A percentile compares a stretch with the other conserved stretches of the same genome.
Evolutionary conservation across 768 basidiomycete species (phyloP).

Genomic region (Mrakia hoshinonis): DNA sequence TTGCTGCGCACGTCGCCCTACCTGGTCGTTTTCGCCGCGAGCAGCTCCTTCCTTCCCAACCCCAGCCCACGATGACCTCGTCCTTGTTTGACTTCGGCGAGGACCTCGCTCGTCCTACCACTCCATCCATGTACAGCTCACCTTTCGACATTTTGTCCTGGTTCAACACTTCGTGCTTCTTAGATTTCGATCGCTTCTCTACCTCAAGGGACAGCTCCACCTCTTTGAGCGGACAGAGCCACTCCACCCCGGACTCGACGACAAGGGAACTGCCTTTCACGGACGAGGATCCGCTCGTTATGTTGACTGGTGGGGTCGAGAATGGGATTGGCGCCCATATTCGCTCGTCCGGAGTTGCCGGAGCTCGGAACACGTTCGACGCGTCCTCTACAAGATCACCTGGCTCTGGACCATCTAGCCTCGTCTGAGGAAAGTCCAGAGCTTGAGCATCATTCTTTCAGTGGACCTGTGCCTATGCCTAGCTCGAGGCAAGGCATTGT

Average conservation of each 20-base stretch:
- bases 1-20: too few species aligned
- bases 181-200: background rate
- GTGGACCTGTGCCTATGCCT: too few species aligned
- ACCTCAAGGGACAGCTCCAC: background rate
- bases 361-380: too few species aligned
- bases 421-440: too few species aligned
- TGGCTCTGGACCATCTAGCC: conserved; percentile 8
- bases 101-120: background rate
- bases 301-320: conserved; percentile 4
- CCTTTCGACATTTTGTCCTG: too few species aligned
- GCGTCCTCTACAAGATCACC: too few species aligned
- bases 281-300: conserved; percentile 10
- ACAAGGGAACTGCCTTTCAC: background rate
- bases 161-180: background rate
- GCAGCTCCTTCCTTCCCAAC: too few species aligned
- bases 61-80: too few species aligned
- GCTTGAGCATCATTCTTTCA: background rate
- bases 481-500: too few species aligned
- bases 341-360: too few species aligned
- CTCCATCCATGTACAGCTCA: background rate
- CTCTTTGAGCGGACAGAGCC: background rate
- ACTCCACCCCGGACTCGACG: background rate
- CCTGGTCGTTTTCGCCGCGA: too few species aligned
- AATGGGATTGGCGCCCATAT: too few species aligned
- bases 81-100: background rate